A percentile compares a stretch with the other conserved stretches of the same genome.
Conservation (phyloP, 805 yeast species). For the Yarrowia porcina region DNA sequence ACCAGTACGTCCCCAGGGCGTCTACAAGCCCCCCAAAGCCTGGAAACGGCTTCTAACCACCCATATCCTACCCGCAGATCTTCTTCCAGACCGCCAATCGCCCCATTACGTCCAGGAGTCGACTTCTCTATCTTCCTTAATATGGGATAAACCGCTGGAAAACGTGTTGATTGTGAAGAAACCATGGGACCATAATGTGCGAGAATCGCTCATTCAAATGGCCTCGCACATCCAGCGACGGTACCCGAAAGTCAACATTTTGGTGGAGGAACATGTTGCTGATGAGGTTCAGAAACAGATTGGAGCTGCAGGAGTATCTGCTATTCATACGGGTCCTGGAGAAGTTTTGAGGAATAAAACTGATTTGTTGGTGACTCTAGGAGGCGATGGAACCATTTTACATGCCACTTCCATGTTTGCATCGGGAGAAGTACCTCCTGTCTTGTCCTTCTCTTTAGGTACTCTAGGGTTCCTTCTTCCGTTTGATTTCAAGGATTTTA, state of each 20-base stretch:
- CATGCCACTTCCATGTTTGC: conserved; percentile 79
- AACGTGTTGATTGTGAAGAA: conserved; percentile 81
- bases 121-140: conserved; percentile 37
- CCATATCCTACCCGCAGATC: background rate
- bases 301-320: conserved; percentile 6
- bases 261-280: conserved; percentile 72
- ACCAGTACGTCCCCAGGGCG: background rate
- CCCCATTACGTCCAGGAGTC: conserved; percentile 22
- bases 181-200: conserved; percentile 68
- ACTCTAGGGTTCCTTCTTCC: conserved; percentile 88
- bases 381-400: conserved; percentile 95
- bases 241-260: conserved; percentile 71
- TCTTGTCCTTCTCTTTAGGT: conserved; percentile 82
- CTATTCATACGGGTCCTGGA: conserved; percentile 55
- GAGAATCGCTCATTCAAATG: conserved; percentile 62
- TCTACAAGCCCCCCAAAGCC: background rate
- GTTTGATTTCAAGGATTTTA: conserved; percentile 66
- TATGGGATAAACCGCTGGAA: conserved; percentile 70
- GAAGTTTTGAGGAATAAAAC: conserved; percentile 61
- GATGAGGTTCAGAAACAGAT: conserved; percentile 51
- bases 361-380: conserved; percentile 79
- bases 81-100: conserved; percentile 11
- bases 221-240: conserved; percentile 42
- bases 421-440: conserved; percentile 71
- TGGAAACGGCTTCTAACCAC: background rate